phyloP scores from a whole-genome alignment of 2,329 filamentous ascomycete species.

The Penicillium sp. region DNA sequence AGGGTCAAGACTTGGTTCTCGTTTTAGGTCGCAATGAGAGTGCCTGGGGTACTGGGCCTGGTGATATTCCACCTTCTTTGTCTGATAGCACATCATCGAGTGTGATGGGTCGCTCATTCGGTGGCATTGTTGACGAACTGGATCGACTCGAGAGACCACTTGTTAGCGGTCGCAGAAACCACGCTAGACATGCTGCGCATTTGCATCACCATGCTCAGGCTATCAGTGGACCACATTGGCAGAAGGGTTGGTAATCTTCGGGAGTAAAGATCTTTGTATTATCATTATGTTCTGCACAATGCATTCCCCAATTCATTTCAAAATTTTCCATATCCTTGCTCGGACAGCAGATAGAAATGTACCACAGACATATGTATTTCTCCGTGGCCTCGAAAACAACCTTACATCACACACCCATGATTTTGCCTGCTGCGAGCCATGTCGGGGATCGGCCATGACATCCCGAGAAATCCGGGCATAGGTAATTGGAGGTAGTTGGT shows the following conservation, averaged over 20 bases:
- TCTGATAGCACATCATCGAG: conserved; percentile 1
- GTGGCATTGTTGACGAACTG: neutral
- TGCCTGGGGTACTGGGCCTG: conserved; percentile 64
- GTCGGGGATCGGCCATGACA: no score
- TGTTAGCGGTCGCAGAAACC: neutral
- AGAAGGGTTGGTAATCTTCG: conserved; percentile 5
- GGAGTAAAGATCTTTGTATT: neutral
- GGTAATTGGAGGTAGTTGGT: no score
- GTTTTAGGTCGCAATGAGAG: conserved; percentile 67
- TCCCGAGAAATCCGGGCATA: no score
- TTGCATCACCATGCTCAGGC: conserved; percentile 12
- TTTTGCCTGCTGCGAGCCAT: no score
- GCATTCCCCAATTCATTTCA: neutral
- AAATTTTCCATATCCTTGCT: neutral
- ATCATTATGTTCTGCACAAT: neutral
- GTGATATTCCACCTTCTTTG: conserved; percentile 68
- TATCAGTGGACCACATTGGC: neutral
- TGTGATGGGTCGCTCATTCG: neutral
- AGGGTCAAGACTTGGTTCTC: conserved; percentile 69
- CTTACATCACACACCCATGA: no score
- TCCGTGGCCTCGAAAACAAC: no score
- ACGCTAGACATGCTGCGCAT: conserved; percentile 6
- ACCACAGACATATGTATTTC: neutral
- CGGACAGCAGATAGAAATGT: neutral
- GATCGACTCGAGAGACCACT: conserved; percentile 2